These are phyloP conservation scores for Phragmites australis DNA, from an alignment of 176 grass and related monocot species.

Conservation along the genomic window DNA sequence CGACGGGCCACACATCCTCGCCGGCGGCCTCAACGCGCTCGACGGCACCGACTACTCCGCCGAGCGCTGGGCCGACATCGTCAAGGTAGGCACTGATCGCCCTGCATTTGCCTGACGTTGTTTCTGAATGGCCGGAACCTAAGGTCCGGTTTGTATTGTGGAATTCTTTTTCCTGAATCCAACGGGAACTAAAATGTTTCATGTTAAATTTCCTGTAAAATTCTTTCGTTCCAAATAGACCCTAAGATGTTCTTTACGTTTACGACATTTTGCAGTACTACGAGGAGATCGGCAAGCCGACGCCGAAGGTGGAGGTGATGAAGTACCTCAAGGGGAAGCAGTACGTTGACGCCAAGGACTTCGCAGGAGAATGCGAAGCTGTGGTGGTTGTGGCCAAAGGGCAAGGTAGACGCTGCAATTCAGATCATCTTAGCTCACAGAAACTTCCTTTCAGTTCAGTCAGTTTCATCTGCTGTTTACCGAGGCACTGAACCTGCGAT, in stretches of 20 bases:
- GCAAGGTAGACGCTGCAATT: conserved; percentile 53
- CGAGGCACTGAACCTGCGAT: neutral
- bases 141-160: neutral
- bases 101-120: neutral
- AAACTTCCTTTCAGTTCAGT: neutral
- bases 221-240: neutral
- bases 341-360: conserved; percentile 89
- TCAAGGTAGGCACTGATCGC: conserved; percentile 51
- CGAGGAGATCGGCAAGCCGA: conserved; percentile 96
- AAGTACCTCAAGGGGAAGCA: conserved; percentile 78
- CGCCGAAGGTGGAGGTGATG: conserved; percentile 94
- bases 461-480: neutral
- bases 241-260: neutral
- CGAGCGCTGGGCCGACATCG: conserved; percentile 88
- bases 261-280: conserved; percentile 60
- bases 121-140: neutral
- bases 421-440: neutral
- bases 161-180: neutral
- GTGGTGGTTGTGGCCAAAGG: conserved; percentile 96
- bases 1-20: conserved; percentile 79
- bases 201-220: neutral
- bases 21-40: conserved; percentile 88
- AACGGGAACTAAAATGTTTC: neutral
- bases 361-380: conserved; percentile 91
- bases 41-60: conserved; percentile 87